These are phyloP conservation scores for Staphylotrichum longicolle DNA, from an alignment of 495 filamentous ascomycete genomes.

Conservation along the genomic window DNA sequence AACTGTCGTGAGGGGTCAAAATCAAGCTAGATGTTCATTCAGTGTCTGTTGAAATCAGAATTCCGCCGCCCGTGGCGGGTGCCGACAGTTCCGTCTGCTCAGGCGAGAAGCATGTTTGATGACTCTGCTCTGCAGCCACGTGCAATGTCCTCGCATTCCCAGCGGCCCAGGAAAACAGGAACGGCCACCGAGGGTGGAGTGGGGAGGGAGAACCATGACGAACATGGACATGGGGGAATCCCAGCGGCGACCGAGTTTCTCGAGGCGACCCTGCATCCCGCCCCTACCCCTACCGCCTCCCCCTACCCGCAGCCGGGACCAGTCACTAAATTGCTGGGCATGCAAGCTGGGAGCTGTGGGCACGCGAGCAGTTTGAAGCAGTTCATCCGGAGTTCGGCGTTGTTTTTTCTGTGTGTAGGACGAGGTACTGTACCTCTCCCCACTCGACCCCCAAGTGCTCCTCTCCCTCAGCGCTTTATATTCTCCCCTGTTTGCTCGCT, in stretches of 20 bases:
- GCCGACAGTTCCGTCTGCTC: background rate
- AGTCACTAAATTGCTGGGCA: background rate
- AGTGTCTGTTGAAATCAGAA: too few species aligned
- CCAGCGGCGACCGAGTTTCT: too few species aligned
- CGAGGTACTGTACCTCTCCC: too few species aligned
- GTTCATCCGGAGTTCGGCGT: background rate
- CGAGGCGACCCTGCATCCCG: too few species aligned
- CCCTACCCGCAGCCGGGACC: too few species aligned
- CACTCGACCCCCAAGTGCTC: too few species aligned
- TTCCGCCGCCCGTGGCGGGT: too few species aligned
- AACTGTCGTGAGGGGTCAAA: too few species aligned
- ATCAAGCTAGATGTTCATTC: too few species aligned
- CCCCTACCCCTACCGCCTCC: too few species aligned
- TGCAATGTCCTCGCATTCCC: background rate
- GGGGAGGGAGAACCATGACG: background rate
- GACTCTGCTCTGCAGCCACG: background rate
- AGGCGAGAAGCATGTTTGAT: background rate
- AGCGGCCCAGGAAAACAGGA: background rate
- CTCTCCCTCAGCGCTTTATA: background rate
- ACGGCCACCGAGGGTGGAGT: slow-evolving; percentile 6
- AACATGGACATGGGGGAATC: background rate
- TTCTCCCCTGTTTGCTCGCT: background rate
- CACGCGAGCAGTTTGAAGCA: slow-evolving; percentile 3
- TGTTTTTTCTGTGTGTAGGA: background rate
- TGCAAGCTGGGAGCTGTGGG: background rate